phyloP scores from a whole-genome alignment of 2,329 filamentous ascomycete species.

The Sclerotinia trifoliorum region DNA sequence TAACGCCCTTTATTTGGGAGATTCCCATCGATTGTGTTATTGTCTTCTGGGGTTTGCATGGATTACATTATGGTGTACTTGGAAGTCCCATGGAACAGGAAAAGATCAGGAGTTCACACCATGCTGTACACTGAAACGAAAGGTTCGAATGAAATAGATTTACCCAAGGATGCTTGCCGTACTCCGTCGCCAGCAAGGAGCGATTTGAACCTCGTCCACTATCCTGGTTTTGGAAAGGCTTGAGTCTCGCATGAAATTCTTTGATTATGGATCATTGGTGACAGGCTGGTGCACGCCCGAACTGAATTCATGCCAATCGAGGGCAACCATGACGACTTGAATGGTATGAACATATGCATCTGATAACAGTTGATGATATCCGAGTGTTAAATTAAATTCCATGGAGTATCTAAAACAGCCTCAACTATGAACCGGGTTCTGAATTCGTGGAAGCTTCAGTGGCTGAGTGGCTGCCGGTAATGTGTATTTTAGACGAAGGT shows the following conservation, averaged over 20 bases:
- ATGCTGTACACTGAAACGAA: not conserved
- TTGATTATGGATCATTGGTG: not conserved
- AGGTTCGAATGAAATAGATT: not conserved
- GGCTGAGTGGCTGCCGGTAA: not conserved
- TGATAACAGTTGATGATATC: not conserved
- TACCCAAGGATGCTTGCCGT: not conserved
- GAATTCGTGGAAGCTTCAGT: not conserved
- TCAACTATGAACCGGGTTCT: not conserved
- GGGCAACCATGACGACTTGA: not conserved
- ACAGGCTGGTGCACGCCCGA: not conserved
- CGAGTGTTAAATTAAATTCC: not conserved
- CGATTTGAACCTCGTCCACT: not conserved
- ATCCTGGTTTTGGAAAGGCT: not conserved
- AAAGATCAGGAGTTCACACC: not conserved
- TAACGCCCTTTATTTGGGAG: not conserved
- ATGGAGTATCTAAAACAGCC: not conserved
- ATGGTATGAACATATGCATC: not conserved
- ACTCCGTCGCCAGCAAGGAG: slow-evolving; percentile 1
- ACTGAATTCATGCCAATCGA: not conserved
- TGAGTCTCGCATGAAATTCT: not conserved
- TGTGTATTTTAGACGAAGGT: not conserved
- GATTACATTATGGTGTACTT: too few species aligned
- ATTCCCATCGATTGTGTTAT: not conserved
- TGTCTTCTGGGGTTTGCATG: too few species aligned
- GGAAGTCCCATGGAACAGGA: not conserved